phyloP scores from a whole-genome alignment of 139 green algal species.

The Chlorella ohadii region DNA sequence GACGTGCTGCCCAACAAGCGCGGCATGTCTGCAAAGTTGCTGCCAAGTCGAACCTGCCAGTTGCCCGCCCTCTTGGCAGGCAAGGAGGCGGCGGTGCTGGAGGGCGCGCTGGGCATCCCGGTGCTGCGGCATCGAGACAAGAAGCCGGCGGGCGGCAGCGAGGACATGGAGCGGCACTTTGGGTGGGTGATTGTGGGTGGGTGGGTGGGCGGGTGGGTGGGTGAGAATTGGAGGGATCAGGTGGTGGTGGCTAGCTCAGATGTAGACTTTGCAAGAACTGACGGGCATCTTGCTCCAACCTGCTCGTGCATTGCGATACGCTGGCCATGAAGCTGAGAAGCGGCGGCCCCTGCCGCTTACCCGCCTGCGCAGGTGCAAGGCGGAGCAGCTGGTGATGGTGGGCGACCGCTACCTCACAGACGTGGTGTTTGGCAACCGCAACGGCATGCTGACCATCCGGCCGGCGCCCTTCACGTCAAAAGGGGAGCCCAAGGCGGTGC shows the following conservation, averaged over 20 bases:
- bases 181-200: slow-evolving; percentile 37
- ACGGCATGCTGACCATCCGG: slow-evolving; percentile 88
- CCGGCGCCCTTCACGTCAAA: slow-evolving; percentile 69
- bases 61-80: slow-evolving; percentile 52
- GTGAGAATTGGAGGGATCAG: too few relatives aligned
- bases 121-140: slow-evolving; percentile 89
- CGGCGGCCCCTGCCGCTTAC: too few relatives aligned
- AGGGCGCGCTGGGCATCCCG: slow-evolving; percentile 76
- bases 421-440: slow-evolving; percentile 88
- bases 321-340: too few relatives aligned
- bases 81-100: slow-evolving; percentile 77
- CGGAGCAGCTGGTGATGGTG: slow-evolving; percentile 80
- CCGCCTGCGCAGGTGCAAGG: slow-evolving; percentile 56
- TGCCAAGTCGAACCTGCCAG: not conserved
- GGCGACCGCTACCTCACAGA: slow-evolving; percentile 94
- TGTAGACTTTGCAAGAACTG: too few relatives aligned
- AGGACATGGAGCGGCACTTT: slow-evolving; percentile 78
- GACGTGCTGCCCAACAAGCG: not conserved
- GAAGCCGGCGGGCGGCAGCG: slow-evolving; percentile 80
- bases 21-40: not conserved
- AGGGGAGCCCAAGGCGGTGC: slow-evolving; percentile 75
- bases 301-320: too few relatives aligned
- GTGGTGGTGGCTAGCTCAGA: too few relatives aligned
- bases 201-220: not conserved
- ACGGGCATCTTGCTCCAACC: too few relatives aligned